Evolutionary conservation across 106 monocot species (phyloP), one percentile per base, ranked within the genome.

Genomic region (Alisma plantagoaquatica): DNA sequence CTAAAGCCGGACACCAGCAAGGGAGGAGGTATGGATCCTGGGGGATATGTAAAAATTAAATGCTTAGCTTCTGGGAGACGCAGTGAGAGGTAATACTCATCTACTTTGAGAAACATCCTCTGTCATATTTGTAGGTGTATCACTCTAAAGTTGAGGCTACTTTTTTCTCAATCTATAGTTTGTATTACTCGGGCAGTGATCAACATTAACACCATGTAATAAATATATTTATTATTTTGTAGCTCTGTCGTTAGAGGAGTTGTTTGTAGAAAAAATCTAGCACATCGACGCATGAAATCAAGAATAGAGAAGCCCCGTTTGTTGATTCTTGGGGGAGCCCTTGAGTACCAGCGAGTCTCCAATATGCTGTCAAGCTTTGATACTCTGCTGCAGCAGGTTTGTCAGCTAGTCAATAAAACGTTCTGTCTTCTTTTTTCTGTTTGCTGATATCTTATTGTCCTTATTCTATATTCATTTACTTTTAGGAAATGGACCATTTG

Each of bases 201-300:
- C n/a, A n/a, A n/a, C n/a, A n/a, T n/a, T n/a, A n/a, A n/a, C n/a
- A n/a, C n/a, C n/a, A n/a, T n/a, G n/a, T n/a, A n/a, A n/a, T n/a
- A n/a, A n/a, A n/a, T n/a, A n/a, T n/a, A n/a, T n/a, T n/a, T n/a
- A 29, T 64, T 56, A 16, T 46, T 60, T 76, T 76, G n/a, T 43
- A 92, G 92, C 60, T 59, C 58, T 45, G 86, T 83, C 27, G 43
- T 87, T 24, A 92, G 70, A 69, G 92, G 92, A 60, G 71, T 87
- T 43, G 92, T 92, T 49, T 92, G 86, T 59, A 92, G 87, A 72
- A 92, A 92, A 60, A 92, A 92, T 62, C 68, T 92, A 20, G 82
- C 86, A 66, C 70, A 92, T 27, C 78, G 86, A 28, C 77, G 76
- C 3, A 92, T 92, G 92, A 19, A 76, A 47, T 57, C 79, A 60